Percentiles rank a stretch among this genome's conserved stretches.
Conservation (phyloP, 2,329 filamentous ascomycete genomes). For the Teratosphaeriaceae sp. region DNA sequence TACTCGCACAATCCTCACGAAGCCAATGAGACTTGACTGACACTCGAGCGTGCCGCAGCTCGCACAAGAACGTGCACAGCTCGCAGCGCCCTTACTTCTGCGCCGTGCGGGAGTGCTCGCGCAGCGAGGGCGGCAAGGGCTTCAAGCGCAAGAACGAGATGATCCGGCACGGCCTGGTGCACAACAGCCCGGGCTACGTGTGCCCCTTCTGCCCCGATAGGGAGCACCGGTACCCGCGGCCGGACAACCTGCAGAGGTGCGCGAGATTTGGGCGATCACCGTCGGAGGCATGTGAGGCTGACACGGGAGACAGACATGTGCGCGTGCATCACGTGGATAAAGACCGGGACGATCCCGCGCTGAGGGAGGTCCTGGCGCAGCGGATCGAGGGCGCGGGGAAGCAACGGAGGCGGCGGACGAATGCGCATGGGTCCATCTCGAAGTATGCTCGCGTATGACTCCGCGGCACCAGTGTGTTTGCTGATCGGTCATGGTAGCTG, state of each 20-base stretch:
- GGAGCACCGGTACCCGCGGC: constrained; percentile 89
- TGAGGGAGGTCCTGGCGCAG: constrained; percentile 80
- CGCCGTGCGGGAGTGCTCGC: constrained; percentile 50
- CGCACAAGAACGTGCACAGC: constrained; percentile 65
- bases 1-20: too few species aligned
- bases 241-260: constrained; percentile 90
- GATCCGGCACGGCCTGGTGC: constrained; percentile 77
- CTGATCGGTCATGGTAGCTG: too few species aligned
- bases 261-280: too few species aligned
- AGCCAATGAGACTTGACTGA: too few species aligned
- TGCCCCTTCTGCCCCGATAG: constrained; percentile 93
- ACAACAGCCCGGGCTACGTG: constrained; percentile 89
- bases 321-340: constrained; percentile 87
- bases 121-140: constrained; percentile 56
- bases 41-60: constrained; percentile 40
- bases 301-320: constrained; percentile 64
- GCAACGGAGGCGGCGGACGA: constrained; percentile 62
- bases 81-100: constrained; percentile 58
- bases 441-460: too few species aligned
- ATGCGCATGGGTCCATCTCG: constrained; percentile 2
- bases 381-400: constrained; percentile 77
- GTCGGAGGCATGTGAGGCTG: too few species aligned
- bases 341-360: constrained; percentile 72
- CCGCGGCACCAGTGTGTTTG: too few species aligned
- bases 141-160: constrained; percentile 67